Evolutionary conservation across 305 asterid species (phyloP).

Genomic region (Fraxinus paxiana): DNA sequence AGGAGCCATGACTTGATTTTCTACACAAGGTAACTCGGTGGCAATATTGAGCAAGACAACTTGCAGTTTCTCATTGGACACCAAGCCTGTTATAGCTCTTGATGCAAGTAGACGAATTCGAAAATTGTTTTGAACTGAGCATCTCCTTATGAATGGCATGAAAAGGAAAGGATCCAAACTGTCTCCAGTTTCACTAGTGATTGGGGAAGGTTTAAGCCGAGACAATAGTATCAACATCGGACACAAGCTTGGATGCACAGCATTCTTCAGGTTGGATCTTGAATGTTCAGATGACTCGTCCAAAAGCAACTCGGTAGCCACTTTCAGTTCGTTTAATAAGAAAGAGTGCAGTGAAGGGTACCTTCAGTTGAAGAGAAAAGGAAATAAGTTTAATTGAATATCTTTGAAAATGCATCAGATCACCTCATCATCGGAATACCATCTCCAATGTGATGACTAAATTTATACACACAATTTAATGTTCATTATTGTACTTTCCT

Average conservation of each 20-base stretch:
- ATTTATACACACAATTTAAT: not conserved
- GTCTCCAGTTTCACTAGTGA: conserved; percentile 74
- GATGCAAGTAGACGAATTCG: conserved; percentile 90
- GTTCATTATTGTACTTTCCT: not conserved
- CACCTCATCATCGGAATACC: not conserved
- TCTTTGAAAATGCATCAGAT: not conserved
- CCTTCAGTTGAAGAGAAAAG: conserved; percentile 45
- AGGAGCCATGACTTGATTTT: conserved; percentile 20
- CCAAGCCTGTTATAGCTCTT: conserved; percentile 73
- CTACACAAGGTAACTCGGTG: conserved; percentile 56
- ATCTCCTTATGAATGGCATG: conserved; percentile 82
- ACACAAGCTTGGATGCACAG: conserved; percentile 88
- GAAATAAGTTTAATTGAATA: conserved; percentile 6
- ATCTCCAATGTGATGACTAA: not conserved
- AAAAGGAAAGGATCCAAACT: conserved; percentile 73
- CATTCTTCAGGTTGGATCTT: conserved; percentile 60
- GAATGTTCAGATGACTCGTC: conserved; percentile 50
- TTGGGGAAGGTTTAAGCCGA: conserved; percentile 83
- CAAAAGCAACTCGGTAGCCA: conserved; percentile 68
- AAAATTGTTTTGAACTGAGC: conserved; percentile 75
- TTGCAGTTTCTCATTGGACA: conserved; percentile 76
- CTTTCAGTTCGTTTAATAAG: conserved; percentile 65
- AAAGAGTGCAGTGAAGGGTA: conserved; percentile 79
- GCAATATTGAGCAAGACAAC: conserved; percentile 60
- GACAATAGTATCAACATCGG: conserved; percentile 85